Conservation (phyloP, 495 filamentous ascomycete genomes). For the Sordaria brevicollis region DNA sequence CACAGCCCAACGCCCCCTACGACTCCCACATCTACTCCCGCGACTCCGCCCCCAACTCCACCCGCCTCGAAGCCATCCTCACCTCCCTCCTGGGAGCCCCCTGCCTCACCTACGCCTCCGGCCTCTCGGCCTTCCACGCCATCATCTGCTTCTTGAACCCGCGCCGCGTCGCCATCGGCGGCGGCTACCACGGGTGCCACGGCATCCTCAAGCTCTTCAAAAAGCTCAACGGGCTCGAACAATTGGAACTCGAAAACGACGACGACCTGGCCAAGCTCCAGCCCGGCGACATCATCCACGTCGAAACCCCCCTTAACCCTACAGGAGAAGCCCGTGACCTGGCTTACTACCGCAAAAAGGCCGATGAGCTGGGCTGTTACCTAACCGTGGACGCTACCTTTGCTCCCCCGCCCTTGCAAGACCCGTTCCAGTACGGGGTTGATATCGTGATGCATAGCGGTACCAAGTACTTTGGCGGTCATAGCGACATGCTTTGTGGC, state of each 20-base stretch:
- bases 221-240: conserved; percentile 58
- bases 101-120: conserved; percentile 68
- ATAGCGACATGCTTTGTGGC: conserved; percentile 83
- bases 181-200: conserved; percentile 89
- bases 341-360: conserved; percentile 53
- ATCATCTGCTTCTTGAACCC: conserved; percentile 70
- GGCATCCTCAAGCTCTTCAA: conserved; percentile 62
- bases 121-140: conserved; percentile 80
- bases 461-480: conserved; percentile 93
- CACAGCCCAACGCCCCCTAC: conserved; percentile 28
- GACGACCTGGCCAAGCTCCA: conserved; percentile 36
- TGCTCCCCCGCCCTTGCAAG: conserved; percentile 79
- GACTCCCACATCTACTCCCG: conserved; percentile 71
- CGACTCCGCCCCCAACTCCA: conserved; percentile 58
- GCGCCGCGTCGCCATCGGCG: conserved; percentile 62
- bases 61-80: conserved; percentile 76
- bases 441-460: conserved; percentile 85
- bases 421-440: conserved; percentile 70
- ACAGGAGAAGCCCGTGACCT: conserved; percentile 71
- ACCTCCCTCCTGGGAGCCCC: conserved; percentile 59
- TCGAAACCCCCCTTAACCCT: conserved; percentile 91
- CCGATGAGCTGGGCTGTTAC: conserved; percentile 59
- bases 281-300: conserved; percentile 73
- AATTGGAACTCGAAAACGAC: conserved; percentile 48
- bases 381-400: conserved; percentile 89